Conservation (phyloP, 257 asterid genomes). For the Plectranthus barbatus region DNA sequence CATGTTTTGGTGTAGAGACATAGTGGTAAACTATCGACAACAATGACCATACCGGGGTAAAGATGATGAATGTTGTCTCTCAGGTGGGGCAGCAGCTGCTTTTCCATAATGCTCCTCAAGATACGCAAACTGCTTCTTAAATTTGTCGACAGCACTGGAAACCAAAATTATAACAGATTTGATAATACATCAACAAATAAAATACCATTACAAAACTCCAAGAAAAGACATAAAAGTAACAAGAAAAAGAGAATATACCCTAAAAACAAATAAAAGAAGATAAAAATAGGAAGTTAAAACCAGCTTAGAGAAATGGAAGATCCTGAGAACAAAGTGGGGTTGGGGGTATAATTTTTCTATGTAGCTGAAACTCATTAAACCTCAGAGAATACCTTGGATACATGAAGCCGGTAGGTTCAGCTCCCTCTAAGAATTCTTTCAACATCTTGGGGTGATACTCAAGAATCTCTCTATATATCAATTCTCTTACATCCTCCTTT, state of each 20-base stretch:
- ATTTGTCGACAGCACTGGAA: constrained; percentile 88
- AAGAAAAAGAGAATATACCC: too few relatives aligned
- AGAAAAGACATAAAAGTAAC: not conserved
- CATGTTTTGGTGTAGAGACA: not conserved
- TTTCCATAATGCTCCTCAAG: constrained; percentile 92
- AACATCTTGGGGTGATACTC: constrained; percentile 95
- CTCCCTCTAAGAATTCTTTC: constrained; percentile 76
- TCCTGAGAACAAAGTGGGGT: too few relatives aligned
- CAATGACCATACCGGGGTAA: constrained; percentile 54
- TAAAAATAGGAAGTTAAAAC: too few relatives aligned
- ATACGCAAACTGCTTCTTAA: constrained; percentile 81
- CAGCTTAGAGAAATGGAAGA: too few relatives aligned
- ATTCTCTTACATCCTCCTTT: constrained; percentile 83
- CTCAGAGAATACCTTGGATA: constrained; percentile 62
- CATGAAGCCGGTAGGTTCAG: constrained; percentile 88
- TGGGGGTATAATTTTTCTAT: not conserved
- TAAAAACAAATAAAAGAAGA: too few relatives aligned
- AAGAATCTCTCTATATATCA: constrained; percentile 80
- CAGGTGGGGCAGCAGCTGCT: constrained; percentile 73
- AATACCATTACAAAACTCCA: not conserved
- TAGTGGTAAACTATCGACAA: not conserved
- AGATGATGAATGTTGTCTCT: constrained; percentile 90
- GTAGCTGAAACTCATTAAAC: not conserved
- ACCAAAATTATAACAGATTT: not conserved
- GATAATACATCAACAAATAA: not conserved